Percentiles rank a stretch among this genome's conserved stretches.
phyloP scores from a whole-genome alignment of 2,329 filamentous ascomycete species.

The Cytospora schulzeri region DNA sequence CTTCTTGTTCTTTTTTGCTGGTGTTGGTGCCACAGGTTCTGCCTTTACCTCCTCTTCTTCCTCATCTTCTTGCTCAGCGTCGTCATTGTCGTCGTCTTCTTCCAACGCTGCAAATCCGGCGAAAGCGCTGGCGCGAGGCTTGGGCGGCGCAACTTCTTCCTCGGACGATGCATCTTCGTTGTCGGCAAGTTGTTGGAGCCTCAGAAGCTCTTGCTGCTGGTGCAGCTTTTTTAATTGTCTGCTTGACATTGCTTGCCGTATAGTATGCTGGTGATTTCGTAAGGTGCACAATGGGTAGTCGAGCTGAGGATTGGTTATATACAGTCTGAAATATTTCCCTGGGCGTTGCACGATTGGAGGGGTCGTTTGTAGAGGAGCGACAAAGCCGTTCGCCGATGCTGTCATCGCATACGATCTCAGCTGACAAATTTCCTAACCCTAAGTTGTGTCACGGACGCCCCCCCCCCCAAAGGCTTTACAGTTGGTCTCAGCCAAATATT shows the following conservation, averaged over 20 bases:
- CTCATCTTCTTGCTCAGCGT: slow-evolving; percentile 27
- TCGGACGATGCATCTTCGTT: slow-evolving; percentile 31
- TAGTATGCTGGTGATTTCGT: background rate
- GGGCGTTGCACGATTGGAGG: background rate
- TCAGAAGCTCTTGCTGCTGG: slow-evolving; percentile 50
- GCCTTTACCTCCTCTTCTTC: slow-evolving; percentile 27
- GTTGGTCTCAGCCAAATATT: too few relatives aligned
- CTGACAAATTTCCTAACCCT: slow-evolving; percentile 12
- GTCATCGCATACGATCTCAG: slow-evolving; percentile 15
- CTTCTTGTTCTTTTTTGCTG: slow-evolving; percentile 42
- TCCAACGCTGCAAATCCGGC: slow-evolving; percentile 53
- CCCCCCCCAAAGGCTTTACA: too few relatives aligned
- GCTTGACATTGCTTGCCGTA: slow-evolving; percentile 48
- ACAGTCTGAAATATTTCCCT: too few relatives aligned
- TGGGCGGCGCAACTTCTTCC: slow-evolving; percentile 39
- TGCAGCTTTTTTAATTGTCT: slow-evolving; percentile 56
- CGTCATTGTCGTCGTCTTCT: slow-evolving; percentile 43
- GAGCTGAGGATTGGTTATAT: background rate
- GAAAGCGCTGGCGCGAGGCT: slow-evolving; percentile 51
- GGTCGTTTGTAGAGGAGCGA: background rate
- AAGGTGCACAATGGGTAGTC: background rate
- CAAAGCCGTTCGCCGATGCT: slow-evolving; percentile 17
- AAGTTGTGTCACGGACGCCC: too few relatives aligned
- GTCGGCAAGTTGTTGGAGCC: slow-evolving; percentile 29
- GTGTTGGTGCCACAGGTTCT: slow-evolving; percentile 29